phyloP scores from a whole-genome alignment of 2,329 filamentous ascomycete species.

The Cercospora canescens region DNA sequence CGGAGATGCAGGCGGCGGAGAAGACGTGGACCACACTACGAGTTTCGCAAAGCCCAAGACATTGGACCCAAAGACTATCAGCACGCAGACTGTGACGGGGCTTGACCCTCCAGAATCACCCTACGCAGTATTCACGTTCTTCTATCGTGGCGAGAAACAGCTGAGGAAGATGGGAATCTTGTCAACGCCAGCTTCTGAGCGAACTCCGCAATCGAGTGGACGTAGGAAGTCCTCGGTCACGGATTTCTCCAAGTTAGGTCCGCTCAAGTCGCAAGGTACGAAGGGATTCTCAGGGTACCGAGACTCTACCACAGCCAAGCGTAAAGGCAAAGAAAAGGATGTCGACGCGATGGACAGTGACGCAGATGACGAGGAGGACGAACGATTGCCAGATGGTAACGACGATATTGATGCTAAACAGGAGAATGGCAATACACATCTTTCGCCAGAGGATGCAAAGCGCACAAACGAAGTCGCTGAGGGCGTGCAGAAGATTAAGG shows the following conservation, averaged over 20 bases:
- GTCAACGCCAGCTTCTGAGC: constrained; percentile 60
- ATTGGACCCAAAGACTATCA: constrained; percentile 94
- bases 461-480: constrained; percentile 75
- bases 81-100: constrained; percentile 97
- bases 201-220: constrained; percentile 57
- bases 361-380: constrained; percentile 65
- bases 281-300: constrained; percentile 89
- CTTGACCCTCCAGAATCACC: constrained; percentile 95
- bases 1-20: constrained; percentile 63
- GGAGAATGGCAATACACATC: constrained; percentile 49
- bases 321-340: constrained; percentile 55
- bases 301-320: constrained; percentile 47
- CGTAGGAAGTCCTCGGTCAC: constrained; percentile 81
- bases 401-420: constrained; percentile 59
- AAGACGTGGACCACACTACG: constrained; percentile 93
- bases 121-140: constrained; percentile 95
- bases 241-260: constrained; percentile 81
- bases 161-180: constrained; percentile 94
- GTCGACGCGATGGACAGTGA: constrained; percentile 74
- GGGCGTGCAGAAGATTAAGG: constrained; percentile 78
- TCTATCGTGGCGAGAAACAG: constrained; percentile 94
- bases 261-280: constrained; percentile 81
- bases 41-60: constrained; percentile 97
- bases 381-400: constrained; percentile 64
- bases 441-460: constrained; percentile 70